Evolutionary conservation across 306 rosid genomes (phyloP).

Genomic region (Cucurbita ficifolia): DNA sequence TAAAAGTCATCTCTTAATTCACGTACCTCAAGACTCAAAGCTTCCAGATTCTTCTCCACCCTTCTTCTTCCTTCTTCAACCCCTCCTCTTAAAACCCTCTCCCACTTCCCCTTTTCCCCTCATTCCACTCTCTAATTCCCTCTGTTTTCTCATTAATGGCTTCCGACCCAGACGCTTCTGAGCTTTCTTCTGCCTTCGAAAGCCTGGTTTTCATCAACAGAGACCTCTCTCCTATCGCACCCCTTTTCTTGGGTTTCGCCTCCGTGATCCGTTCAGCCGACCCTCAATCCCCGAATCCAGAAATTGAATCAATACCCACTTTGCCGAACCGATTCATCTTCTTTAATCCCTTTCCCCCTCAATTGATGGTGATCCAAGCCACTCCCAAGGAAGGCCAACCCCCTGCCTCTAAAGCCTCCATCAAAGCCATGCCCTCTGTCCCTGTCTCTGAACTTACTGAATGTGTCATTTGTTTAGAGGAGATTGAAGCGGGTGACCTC

Average conservation of each 20-base stretch:
- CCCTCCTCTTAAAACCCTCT: not conserved
- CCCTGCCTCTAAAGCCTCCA: constrained; percentile 69
- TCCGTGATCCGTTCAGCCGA: not conserved
- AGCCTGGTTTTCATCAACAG: constrained; percentile 28
- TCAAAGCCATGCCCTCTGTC: constrained; percentile 36
- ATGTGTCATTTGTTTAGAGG: constrained; percentile 71
- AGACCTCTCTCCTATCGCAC: constrained; percentile 37
- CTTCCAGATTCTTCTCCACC: constrained; percentile 56
- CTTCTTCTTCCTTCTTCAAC: constrained; percentile 17
- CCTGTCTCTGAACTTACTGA: constrained; percentile 23
- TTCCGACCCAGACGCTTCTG: constrained; percentile 28
- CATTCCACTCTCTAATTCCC: not conserved
- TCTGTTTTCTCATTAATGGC: constrained; percentile 25
- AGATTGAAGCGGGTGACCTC: constrained; percentile 31
- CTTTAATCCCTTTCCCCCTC: constrained; percentile 44
- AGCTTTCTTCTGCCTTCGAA: constrained; percentile 29
- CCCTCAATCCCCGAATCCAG: not conserved
- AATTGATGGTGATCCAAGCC: constrained; percentile 46
- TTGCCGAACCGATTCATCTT: constrained; percentile 28
- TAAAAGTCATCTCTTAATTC: too few species aligned
- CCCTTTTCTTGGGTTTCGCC: constrained; percentile 43
- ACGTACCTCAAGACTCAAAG: too few species aligned
- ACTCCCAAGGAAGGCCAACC: constrained; percentile 42
- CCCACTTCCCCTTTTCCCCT: not conserved
- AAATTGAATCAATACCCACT: not conserved